Base-by-base conservation (phyloP, 2,329 filamentous ascomycete species). In the Aspergillus pseudoglaucus region DNA sequence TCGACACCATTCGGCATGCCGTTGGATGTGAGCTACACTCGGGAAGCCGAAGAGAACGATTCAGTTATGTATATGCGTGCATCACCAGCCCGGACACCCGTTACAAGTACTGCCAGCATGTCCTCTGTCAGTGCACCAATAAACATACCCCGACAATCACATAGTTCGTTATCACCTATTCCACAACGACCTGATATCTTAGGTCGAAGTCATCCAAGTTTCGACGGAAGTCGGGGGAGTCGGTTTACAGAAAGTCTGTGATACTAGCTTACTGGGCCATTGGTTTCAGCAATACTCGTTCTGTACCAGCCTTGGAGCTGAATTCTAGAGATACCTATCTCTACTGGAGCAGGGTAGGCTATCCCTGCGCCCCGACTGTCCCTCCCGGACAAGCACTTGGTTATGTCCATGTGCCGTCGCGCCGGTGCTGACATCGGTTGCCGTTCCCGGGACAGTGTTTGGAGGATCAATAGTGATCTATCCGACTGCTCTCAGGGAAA, bases 161-260 rank as follows among this genome's bases (percentile, higher is more conserved):
- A 58, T 32, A 61, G 55, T n/a, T 55, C 58, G 6, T 43, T 60
- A 6, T 56, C 60, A 2, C 53, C 63, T 4, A 49, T 58, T 12
- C 57, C 59, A 1, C 56, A 59, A 44, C 61, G 59, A 40, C 60
- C 65, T 20, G 71, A 74, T 55, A 58, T 56, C n/a, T 51, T 74
- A 20, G 71, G 71, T 22, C 68, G 71, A 46, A 72, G 67, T 46
- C 60, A 69, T 47, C 60, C 67, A 5, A 68, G 68, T 47, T 63
- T 64, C 40, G 71, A 74, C 52, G 70, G 70, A n/a, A 74, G 71
- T 54, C 66, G 70, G 30, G 61, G 69, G 30, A 74, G 71, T 56
- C 67, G 71, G 40, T 74, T 74, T 52, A 70, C 68, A 15, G 71
- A 67, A 53, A 64, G 62, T 52, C 51, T 64, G 49, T 64, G 49